A percentile compares a stretch with the other conserved stretches of the same genome.
phyloP scores from a whole-genome alignment of 2,329 filamentous ascomycete species.

The Lachnellula arida region DNA sequence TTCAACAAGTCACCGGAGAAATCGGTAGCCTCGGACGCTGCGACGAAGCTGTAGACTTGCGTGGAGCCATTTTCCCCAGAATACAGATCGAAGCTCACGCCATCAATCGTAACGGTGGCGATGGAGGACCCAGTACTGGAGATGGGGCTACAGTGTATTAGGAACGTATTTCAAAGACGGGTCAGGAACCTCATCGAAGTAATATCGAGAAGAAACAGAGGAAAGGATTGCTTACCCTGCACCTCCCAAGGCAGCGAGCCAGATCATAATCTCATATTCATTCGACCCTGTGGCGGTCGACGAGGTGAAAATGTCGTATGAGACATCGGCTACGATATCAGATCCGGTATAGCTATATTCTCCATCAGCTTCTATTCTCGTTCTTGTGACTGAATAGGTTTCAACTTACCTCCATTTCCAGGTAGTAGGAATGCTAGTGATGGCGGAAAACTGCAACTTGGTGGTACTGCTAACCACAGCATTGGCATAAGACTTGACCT shows the following conservation, averaged over 20 bases:
- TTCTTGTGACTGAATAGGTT: too few relatives aligned
- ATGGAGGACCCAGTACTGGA: conserved; percentile 47
- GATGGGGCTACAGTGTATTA: conserved; percentile 37
- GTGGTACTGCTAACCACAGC: conserved; percentile 35
- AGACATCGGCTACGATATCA: conserved; percentile 50
- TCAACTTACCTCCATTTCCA: conserved; percentile 38
- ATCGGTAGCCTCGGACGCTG: conserved; percentile 38
- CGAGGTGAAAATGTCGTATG: conserved; percentile 57
- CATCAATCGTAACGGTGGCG: conserved; percentile 49
- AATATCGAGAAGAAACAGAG: too few relatives aligned
- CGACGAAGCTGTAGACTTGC: conserved; percentile 58
- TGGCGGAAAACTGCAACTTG: conserved; percentile 33
- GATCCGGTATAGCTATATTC: conserved; percentile 41
- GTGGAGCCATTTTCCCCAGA: conserved; percentile 52
- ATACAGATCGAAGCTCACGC: conserved; percentile 51
- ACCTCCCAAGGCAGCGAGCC: conserved; percentile 51
- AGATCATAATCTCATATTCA: conserved; percentile 64
- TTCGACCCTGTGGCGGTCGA: conserved; percentile 34
- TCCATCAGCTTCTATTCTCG: background rate
- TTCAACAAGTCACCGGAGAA: conserved; percentile 53
- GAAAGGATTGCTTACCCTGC: conserved; percentile 35
- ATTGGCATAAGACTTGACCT: conserved; percentile 42
- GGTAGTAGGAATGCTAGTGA: conserved; percentile 35
- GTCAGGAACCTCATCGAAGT: too few relatives aligned
- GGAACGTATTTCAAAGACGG: too few relatives aligned